phyloP scores from a whole-genome alignment of 768 basidiomycete genomes.

The Leccinum imitatum region DNA sequence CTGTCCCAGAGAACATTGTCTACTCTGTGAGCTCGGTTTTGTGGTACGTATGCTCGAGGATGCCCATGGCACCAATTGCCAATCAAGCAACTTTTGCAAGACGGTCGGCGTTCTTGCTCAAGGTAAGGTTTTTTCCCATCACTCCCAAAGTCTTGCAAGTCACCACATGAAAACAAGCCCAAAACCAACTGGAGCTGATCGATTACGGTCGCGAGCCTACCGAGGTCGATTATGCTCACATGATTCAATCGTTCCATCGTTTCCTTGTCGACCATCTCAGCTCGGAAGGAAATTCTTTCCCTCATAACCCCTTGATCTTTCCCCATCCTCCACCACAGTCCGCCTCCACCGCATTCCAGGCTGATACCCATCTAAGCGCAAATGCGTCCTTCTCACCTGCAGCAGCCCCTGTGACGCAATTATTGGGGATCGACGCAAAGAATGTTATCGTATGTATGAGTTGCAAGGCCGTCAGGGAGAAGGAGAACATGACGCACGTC shows the following conservation, averaged over 20 bases:
- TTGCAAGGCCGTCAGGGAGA: conserved; percentile 70
- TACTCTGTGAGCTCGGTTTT: conserved; percentile 94
- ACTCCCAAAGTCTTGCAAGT: neutral
- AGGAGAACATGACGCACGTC: conserved; percentile 79
- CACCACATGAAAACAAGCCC: conserved; percentile 37
- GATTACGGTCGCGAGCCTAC: conserved; percentile 79
- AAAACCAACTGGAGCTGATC: conserved; percentile 82
- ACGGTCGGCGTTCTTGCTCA: conserved; percentile 88
- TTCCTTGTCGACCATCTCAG: conserved; percentile 87
- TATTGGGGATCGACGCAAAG: conserved; percentile 77
- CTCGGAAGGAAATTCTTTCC: conserved; percentile 66
- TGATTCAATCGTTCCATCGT: conserved; percentile 94
- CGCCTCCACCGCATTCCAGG: conserved; percentile 13
- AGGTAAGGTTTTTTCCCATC: conserved; percentile 44
- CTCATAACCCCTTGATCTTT: conserved; percentile 57
- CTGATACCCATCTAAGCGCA: conserved; percentile 17
- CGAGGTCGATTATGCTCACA: conserved; percentile 78
- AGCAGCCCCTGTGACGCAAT: conserved; percentile 79
- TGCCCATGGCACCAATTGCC: conserved; percentile 90
- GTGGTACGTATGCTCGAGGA: conserved; percentile 95
- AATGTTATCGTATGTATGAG: conserved; percentile 72
- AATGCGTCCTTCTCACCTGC: conserved; percentile 32
- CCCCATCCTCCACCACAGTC: conserved; percentile 20
- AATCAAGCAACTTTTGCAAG: conserved; percentile 96
- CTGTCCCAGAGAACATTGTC: conserved; percentile 88